Evolutionary conservation across 148 eudicot species (phyloP).

Genomic region (Silene conica): DNA sequence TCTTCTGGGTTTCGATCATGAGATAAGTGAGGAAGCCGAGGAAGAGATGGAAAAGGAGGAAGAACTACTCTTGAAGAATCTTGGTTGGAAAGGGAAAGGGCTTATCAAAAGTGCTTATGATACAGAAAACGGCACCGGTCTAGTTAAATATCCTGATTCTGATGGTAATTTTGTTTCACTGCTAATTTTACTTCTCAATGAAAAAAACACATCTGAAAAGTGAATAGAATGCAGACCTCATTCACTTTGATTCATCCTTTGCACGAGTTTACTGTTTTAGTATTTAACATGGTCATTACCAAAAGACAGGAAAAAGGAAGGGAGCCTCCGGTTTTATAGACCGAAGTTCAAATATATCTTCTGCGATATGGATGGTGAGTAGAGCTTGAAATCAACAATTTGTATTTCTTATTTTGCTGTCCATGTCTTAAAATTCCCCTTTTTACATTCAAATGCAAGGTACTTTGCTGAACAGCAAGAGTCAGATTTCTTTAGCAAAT

Average conservation of each 20-base stretch:
- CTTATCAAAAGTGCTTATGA: slow-evolving; percentile 67
- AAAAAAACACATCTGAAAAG: no score
- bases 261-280: slow-evolving; percentile 32
- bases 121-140: slow-evolving; percentile 39
- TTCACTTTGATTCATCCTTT: slow-evolving; percentile 21
- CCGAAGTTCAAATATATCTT: slow-evolving; percentile 84
- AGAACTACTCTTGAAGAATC: slow-evolving; percentile 54
- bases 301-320: slow-evolving; percentile 93
- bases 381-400: neutral
- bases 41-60: slow-evolving; percentile 83
- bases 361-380: slow-evolving; percentile 97
- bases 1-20: slow-evolving; percentile 91
- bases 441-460: slow-evolving; percentile 36
- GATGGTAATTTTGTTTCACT: slow-evolving; percentile 45
- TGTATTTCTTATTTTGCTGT: neutral
- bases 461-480: slow-evolving; percentile 81
- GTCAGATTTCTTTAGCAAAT: slow-evolving; percentile 54
- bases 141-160: slow-evolving; percentile 38
- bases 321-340: slow-evolving; percentile 78
- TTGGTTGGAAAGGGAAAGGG: slow-evolving; percentile 92
- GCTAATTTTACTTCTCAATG: no score
- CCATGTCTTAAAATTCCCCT: slow-evolving; percentile 12
- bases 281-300: slow-evolving; percentile 47
- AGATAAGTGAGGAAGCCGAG: slow-evolving; percentile 84
- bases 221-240: neutral